Conservation (phyloP, 257 asterid species). For the Solanum lignicaule region DNA sequence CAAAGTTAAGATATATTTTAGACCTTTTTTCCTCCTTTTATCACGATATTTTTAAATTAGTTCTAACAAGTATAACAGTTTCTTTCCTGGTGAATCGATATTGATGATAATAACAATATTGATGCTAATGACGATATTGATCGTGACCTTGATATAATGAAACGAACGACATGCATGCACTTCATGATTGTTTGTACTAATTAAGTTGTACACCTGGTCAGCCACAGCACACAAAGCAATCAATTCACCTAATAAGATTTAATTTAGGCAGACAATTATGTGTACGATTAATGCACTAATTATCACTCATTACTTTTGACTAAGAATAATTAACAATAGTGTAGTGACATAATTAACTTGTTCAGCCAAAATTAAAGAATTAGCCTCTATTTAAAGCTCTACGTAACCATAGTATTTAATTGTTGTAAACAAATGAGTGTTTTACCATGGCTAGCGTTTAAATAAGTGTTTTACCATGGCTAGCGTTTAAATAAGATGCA, state of each 20-base stretch:
- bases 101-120: background rate
- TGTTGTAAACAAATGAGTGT: background rate
- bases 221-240: background rate
- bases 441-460: background rate
- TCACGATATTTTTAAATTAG: background rate
- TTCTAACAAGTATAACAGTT: background rate
- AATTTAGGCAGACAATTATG: background rate
- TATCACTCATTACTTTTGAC: background rate
- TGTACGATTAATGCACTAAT: background rate
- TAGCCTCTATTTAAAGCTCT: background rate
- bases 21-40: no score
- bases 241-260: background rate
- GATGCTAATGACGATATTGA: background rate
- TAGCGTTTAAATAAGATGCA: background rate
- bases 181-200: background rate
- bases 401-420: background rate
- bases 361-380: background rate
- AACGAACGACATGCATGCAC: background rate
- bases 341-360: background rate
- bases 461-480: background rate
- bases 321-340: background rate
- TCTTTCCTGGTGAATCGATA: background rate
- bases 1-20: no score
- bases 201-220: background rate
- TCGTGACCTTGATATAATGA: background rate